Base-by-base conservation (phyloP, 1,284 basidiomycete genomes). In the Xanthoconium separans region DNA sequence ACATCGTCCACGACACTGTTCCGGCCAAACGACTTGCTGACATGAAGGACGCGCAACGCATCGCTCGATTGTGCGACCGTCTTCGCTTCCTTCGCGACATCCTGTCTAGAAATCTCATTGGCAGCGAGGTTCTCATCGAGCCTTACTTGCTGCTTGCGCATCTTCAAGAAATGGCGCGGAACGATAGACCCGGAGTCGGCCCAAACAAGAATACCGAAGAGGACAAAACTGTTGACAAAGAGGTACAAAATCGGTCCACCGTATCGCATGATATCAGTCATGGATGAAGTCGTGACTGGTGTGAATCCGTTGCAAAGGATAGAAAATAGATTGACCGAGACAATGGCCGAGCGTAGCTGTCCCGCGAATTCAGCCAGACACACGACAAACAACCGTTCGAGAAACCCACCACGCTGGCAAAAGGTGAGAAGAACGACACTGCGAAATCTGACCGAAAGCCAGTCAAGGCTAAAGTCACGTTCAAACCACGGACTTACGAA, bases 191-290 rank as follows among this genome's bases (percentile, higher is more conserved):
- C 84, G 7, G 83, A 84, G 63, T 88, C 85, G 51, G 78, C 76
- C 73, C 77, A 83, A 27, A 87, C 78, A 22, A 88, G 77, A 37
- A 87, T 69, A 7, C 63, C 71, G 57, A 87, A 78, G 31, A 85
- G 77, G 18, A 81, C 62, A 34, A 83, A 58, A 13, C 72, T 72
- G 48, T 84, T 80, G 27, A 84, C 58, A 56, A 91, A 76, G 50
- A 91, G 79, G 62, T 92, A 93, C 2, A 82, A 61, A 57, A 93
- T 89, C 0, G 90, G 90, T 3, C 85, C 87, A 5, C 90, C 90
- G 57, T 79, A 91, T 57, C 81, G 76, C 56, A 73, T 72, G 51
- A 93, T 83, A 46, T 69, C 61, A 8, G 81, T 80, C 53, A 83
- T 71, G 1, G 79, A 76, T 1, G 75, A 65, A 0, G 77, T 60